Percentiles rank a stretch among this genome's conserved stretches.
phyloP scores from a whole-genome alignment of 2,329 filamentous ascomycete genomes.

The Sarocladium kiliense region DNA sequence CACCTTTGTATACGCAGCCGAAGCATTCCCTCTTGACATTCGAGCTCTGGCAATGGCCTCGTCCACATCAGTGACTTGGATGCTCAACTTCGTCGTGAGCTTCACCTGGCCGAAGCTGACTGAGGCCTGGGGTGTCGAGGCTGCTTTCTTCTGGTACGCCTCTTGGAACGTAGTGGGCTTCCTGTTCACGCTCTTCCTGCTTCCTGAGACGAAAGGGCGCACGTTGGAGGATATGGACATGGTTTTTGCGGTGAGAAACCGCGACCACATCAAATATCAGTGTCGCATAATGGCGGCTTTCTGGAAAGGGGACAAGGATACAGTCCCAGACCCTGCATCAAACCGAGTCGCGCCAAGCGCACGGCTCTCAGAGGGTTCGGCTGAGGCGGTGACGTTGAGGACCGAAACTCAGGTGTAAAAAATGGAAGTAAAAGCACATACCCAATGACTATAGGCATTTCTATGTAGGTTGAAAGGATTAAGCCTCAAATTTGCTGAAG shows the following conservation, averaged over 20 bases:
- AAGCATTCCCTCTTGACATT: slow-evolving; percentile 49
- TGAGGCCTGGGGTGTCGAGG: slow-evolving; percentile 18
- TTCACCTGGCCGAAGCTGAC: slow-evolving; percentile 19
- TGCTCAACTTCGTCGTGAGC: slow-evolving; percentile 23
- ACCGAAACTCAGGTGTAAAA: background rate
- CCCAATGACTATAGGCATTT: background rate
- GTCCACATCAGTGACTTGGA: slow-evolving; percentile 27
- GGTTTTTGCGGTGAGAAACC: slow-evolving; percentile 17
- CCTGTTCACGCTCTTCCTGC: slow-evolving; percentile 51
- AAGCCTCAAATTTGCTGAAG: too few relatives aligned
- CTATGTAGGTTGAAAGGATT: too few relatives aligned
- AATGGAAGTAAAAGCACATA: too few relatives aligned
- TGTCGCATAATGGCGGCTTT: background rate
- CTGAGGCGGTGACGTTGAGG: too few relatives aligned
- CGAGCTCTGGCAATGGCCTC: slow-evolving; percentile 46
- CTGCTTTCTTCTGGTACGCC: slow-evolving; percentile 29
- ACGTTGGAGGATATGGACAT: slow-evolving; percentile 56
- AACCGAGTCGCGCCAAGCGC: too few relatives aligned
- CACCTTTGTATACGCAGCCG: slow-evolving; percentile 51
- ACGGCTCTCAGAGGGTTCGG: too few relatives aligned
- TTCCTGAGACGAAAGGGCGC: slow-evolving; percentile 55
- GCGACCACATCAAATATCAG: slow-evolving; percentile 13
- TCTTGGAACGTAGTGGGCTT: slow-evolving; percentile 22
- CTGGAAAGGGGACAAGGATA: background rate
- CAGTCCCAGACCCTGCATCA: background rate